These are phyloP conservation scores for Eucalyptus paniculata DNA, from an alignment of 345 rosid species.

Conservation along the genomic window DNA sequence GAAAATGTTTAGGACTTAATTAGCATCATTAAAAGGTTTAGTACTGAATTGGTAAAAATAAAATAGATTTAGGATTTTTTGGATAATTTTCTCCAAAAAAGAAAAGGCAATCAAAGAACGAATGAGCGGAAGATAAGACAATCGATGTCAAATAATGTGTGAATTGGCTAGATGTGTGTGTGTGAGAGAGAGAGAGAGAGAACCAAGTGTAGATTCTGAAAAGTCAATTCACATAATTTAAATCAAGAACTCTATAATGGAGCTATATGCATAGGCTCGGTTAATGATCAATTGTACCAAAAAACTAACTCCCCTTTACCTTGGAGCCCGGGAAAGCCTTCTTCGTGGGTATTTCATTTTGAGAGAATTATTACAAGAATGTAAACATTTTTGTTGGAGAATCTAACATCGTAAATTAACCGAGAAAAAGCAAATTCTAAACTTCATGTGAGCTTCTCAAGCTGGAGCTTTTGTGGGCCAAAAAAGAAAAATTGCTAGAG, in stretches of 20 bases:
- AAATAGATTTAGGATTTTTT: too few species aligned
- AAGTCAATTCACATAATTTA: background rate
- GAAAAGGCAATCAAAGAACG: too few species aligned
- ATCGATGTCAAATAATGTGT: too few species aligned
- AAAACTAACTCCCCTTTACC: too few species aligned
- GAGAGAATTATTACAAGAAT: background rate
- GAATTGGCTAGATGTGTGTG: background rate
- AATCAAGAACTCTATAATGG: background rate
- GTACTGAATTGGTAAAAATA: accelerated
- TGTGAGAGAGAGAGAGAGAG: too few species aligned
- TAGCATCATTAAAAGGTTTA: too few species aligned
- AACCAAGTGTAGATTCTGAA: too few species aligned
- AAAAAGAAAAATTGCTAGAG: too few species aligned
- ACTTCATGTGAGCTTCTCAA: too few species aligned
- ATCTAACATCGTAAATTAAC: background rate
- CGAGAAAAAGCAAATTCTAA: background rate
- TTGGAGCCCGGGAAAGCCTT: background rate
- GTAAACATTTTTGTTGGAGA: background rate
- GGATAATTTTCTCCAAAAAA: accelerated
- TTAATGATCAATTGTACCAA: too few species aligned
- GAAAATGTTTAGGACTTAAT: too few species aligned
- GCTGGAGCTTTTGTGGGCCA: too few species aligned
- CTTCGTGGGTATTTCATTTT: background rate
- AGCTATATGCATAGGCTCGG: background rate
- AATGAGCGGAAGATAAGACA: background rate